These are phyloP conservation scores for Thalassia testudinum DNA, from an alignment of 116 monocot genomes.

Conservation along the genomic window DNA sequence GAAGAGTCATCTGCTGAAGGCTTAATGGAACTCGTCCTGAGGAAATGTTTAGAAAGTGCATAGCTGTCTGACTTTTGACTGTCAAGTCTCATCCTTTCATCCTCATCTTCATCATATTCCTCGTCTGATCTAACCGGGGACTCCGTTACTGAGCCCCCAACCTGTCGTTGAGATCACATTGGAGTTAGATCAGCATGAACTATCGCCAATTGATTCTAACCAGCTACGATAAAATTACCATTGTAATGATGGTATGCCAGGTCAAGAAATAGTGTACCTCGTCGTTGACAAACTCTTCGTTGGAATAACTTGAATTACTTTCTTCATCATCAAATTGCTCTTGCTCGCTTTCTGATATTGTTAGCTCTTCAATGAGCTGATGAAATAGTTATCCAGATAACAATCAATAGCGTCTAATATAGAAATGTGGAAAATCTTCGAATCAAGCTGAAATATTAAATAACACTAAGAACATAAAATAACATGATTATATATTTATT, in stretches of 20 bases:
- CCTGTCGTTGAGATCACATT: not conserved
- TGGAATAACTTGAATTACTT: conserved; percentile 2
- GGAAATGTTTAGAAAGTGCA: not conserved
- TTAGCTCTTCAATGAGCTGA: conserved; percentile 4
- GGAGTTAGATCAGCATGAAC: not conserved
- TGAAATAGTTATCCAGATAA: not conserved
- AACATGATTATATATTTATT: too few species aligned
- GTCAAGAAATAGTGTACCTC: not conserved
- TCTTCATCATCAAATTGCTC: conserved; percentile 7
- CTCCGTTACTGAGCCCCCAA: conserved; percentile 6
- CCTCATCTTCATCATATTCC: conserved; percentile 5
- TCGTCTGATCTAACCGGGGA: conserved; percentile 4
- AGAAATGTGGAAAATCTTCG: not conserved
- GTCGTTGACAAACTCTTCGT: conserved; percentile 4
- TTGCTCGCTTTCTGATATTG: conserved; percentile 7
- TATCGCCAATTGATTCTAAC: too few species aligned
- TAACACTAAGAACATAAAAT: not conserved
- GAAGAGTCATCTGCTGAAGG: not conserved
- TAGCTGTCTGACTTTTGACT: conserved; percentile 1
- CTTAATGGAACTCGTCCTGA: conserved; percentile 2
- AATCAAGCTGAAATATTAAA: not conserved
- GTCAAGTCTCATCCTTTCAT: not conserved
- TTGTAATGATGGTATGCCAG: not conserved
- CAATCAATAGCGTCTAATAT: too few species aligned
- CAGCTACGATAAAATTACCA: not conserved